Evolutionary conservation across 139 green algal species (phyloP), one percentile per base, ranked within the genome.

Genomic region (Chlorella sp.): DNA sequence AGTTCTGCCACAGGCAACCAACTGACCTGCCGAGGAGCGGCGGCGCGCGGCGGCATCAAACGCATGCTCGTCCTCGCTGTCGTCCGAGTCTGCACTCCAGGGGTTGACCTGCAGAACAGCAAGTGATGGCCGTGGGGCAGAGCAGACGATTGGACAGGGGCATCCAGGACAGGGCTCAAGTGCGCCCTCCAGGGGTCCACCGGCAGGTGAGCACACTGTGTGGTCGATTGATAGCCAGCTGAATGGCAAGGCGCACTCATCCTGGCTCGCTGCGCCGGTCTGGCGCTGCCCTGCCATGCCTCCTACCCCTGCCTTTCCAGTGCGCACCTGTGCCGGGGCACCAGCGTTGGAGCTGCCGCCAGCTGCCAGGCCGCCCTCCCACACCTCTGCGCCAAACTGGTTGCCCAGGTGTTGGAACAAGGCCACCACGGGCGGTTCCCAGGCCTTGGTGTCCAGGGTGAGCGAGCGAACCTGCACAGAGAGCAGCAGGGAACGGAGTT

Each of bases 371-470:
- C 47, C 57, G 18, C 32, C 83, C 75, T 92, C 88, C 86, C 88
- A 92, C 55, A 92, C 76, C 12, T 47, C 57, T 80, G 93, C 93
- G 39, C 81, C 89, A 23, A 71, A 74, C 13, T 80, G 44, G 81
- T 95, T 95, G 68, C 93, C 93, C 38, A 95, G 74, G 15, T 73
- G 55, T 39, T 90, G 86, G 85, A 96, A 96, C 36, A 96, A 75
- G 15, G 81, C 68, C 26, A 95, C 32, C 30, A 95, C 72, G 0
- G 84, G 25, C 30, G 78, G 85, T 47, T 95, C 91, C 90, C 90
- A 93, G 28, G 94, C 93, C 39, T 90, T 90, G 5, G 94, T 91
- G 81, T 97, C 94, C n/a, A 97, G 90, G 20, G 91, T 96, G 47
- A 92, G 79, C 25, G 57, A 73, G 17, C 87, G 41, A 7, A 95